Evolutionary conservation across 2,329 filamentous ascomycete species (phyloP), one percentile per base, ranked within the genome.

Genomic region (Diaporthe helianthi): DNA sequence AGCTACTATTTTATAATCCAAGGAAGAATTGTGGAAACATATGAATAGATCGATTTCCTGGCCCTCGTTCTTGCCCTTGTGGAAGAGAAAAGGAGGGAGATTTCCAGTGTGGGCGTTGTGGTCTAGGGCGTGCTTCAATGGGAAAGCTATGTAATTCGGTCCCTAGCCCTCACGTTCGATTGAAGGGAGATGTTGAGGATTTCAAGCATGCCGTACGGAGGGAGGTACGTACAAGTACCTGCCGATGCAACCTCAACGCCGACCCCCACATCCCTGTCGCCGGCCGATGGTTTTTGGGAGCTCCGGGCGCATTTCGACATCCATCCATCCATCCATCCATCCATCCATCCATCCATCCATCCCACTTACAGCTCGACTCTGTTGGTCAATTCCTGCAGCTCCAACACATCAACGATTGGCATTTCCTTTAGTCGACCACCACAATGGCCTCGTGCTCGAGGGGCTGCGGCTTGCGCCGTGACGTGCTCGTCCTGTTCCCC

Each of bases 391-490:
- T 1, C 19, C 12, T 26, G 26, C 4, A 49, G 29, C 41, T 33
- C 17, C n/a, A 36, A 13, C n/a, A 12, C 26, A 33, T 12, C 44
- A 36, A 4, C 26, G 36, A 9, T 44, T 41, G 6, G n/a, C n/a
- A 22, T 38, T 17, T 22, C 8, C 19, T 44, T 19, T 10, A 46
- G 38, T 22, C 38, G 26, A n/a, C 24, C 44, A 24, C 31, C 60
- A 47, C 76, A 74, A 80, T 80, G 79, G 76, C 78, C 47, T 76
- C 76, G 53, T 78, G 80, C 72, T 78, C 79, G 49, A 78, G 77
- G 69, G 77, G 78, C 58, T 73, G 74, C 33, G 68, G 77, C 54
- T 72, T 75, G 47, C 66, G 70, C 65, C 69, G 71, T 26, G 73
- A 70, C 52, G 49, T 75, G 31, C 60, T 74, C 53, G 77, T 69